Evolutionary conservation across 108 stramenopile species (phyloP), one percentile per base, ranked within the genome.

Genomic region (Seminavis robusta): DNA sequence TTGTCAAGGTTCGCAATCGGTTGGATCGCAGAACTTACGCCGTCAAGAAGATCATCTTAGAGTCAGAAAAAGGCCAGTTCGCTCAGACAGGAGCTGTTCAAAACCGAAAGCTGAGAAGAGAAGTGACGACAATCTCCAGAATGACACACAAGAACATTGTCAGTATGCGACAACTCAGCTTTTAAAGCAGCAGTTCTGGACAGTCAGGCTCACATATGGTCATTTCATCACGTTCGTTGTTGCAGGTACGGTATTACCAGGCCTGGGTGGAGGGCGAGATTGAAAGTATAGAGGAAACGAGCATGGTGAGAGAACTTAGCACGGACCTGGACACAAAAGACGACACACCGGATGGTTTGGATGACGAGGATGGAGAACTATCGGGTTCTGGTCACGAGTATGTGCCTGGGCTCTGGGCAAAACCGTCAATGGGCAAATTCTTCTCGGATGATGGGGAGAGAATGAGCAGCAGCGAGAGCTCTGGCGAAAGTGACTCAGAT

Each of bases 71-170:
- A 40, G 73, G 64, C 1, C 51, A 40, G 0, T 51, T 61, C 45
- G 73, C 71, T 10, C 64, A 74, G 52, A 69, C 59, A 52, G 83
- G 70, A 3, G 56, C 52, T 17, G 26, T 74, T 10, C 84, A 88
- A 56, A 92, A 92, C 63, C 56, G 66, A 65, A 92, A 92, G 40
- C 58, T 92, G 16, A 63, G 77, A 3, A 64, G 90, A 38, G 90
- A 92, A 56, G 86, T 92, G 7, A 82, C 78, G 1, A 92, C 90
- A 3, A 88, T 92, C 77, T 85, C 83, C 33, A 47, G 86, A 11
- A 86, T 92, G 84, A 81, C 80, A 23, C 90, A 92, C 43, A 73
- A 77, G 53, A 82, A 89, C 59, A 85, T 89, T 47, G 88, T 89
- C 4, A n/a, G n/a, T n/a, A n/a, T n/a, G n/a, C n/a, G n/a, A n/a